These are phyloP conservation scores for Aspergillus melleus DNA, from an alignment of 2,329 filamentous ascomycete genomes.

Conservation along the genomic window DNA sequence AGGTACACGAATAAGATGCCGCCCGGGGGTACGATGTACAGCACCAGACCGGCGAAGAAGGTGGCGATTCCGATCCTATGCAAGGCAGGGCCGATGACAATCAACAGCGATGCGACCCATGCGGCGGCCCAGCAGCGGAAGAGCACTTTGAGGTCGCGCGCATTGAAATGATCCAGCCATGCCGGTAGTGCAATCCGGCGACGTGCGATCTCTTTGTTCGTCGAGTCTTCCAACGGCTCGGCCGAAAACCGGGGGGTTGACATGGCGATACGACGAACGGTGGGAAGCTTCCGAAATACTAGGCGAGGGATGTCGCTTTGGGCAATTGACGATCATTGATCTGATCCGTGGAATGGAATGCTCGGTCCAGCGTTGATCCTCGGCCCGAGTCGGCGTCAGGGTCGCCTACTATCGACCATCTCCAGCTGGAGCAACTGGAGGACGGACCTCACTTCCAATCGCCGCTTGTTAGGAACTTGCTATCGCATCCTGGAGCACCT, in stretches of 20 bases:
- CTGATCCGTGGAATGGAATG: background rate
- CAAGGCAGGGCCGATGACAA: slow-evolving; percentile 50
- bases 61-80: slow-evolving; percentile 44
- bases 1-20: slow-evolving; percentile 49
- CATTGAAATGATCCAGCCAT: slow-evolving; percentile 49
- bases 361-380: background rate
- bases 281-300: too few relatives aligned
- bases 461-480: too few relatives aligned
- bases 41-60: slow-evolving; percentile 46
- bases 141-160: slow-evolving; percentile 48
- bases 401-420: too few relatives aligned
- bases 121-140: slow-evolving; percentile 50
- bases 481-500: too few relatives aligned
- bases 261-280: background rate
- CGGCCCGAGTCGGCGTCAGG: too few relatives aligned
- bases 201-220: slow-evolving; percentile 3
- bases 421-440: too few relatives aligned
- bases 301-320: too few relatives aligned
- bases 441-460: too few relatives aligned
- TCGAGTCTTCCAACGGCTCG: background rate
- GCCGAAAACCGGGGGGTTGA: background rate
- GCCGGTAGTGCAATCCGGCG: slow-evolving; percentile 13
- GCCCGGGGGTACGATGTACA: slow-evolving; percentile 48
- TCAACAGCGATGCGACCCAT: slow-evolving; percentile 49
- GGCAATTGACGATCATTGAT: background rate